Evolutionary conservation across 2,329 filamentous ascomycete genomes (phyloP).

Genomic region (Epichloe aotearoae): DNA sequence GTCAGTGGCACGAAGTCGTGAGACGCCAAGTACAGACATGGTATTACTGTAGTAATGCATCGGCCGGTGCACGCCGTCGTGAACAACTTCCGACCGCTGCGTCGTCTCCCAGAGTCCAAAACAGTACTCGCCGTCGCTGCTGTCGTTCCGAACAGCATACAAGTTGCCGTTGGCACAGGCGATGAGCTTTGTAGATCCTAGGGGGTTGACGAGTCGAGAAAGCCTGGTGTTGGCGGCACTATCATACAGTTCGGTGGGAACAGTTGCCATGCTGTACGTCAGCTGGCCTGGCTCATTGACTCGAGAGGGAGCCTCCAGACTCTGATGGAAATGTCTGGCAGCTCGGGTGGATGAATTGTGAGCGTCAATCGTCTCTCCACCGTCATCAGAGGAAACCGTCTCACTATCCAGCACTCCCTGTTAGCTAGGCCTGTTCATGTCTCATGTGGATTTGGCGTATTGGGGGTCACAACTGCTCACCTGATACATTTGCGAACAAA

Average conservation of each 20-base stretch:
- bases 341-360: neutral
- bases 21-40: slow-evolving; percentile 19
- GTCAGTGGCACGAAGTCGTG: slow-evolving; percentile 15
- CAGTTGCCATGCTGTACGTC: slow-evolving; percentile 1
- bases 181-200: slow-evolving; percentile 12
- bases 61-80: slow-evolving; percentile 12
- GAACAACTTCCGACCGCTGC: slow-evolving; percentile 9
- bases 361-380: neutral
- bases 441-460: too few species aligned
- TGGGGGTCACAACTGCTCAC: slow-evolving; percentile 6
- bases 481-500: slow-evolving; percentile 12
- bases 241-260: slow-evolving; percentile 9
- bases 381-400: neutral
- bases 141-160: slow-evolving; percentile 14
- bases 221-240: slow-evolving; percentile 10
- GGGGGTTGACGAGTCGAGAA: slow-evolving; percentile 11
- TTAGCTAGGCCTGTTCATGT: neutral
- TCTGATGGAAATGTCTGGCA: neutral
- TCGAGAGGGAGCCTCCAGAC: neutral
- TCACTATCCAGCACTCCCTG: neutral
- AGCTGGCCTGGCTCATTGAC: neutral
- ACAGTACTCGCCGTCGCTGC: slow-evolving; percentile 10
- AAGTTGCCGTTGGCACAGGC: slow-evolving; percentile 22
- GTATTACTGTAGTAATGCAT: slow-evolving; percentile 22
- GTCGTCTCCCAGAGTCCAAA: slow-evolving; percentile 12